Percentiles rank a stretch among this genome's conserved stretches.
Evolutionary conservation across 169 alveolate genomes (phyloP).

Genomic region (Miamiensis avidus): DNA sequence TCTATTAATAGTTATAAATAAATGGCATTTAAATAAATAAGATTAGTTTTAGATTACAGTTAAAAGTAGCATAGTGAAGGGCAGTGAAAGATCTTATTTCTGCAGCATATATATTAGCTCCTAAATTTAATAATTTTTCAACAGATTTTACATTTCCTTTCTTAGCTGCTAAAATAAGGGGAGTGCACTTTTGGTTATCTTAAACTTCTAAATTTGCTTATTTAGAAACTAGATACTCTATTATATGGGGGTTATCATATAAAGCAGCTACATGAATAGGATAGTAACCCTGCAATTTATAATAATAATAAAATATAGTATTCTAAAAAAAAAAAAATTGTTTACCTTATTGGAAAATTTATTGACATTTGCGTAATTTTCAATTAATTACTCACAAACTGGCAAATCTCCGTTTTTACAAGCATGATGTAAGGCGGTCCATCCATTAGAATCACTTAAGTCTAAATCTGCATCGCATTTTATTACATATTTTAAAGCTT

Average conservation of each 20-base stretch:
- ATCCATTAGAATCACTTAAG: slow-evolving; percentile 80
- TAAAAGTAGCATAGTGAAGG: slow-evolving; percentile 79
- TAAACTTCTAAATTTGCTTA: slow-evolving; percentile 58
- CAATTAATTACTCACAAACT: slow-evolving; percentile 48
- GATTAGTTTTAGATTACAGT: slow-evolving; percentile 40
- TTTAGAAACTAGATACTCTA: slow-evolving; percentile 53
- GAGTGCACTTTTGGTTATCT: slow-evolving; percentile 73
- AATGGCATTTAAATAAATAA: not conserved
- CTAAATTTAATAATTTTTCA: slow-evolving; percentile 50
- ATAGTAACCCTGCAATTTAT: slow-evolving; percentile 58
- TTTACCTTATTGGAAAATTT: slow-evolving; percentile 45
- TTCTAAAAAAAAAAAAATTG: not conserved
- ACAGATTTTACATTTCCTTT: slow-evolving; percentile 69
- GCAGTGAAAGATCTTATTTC: slow-evolving; percentile 78
- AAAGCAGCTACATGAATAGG: slow-evolving; percentile 82
- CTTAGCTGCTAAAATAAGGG: slow-evolving; percentile 78
- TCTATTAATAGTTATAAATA: not conserved
- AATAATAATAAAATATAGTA: slow-evolving; percentile 33
- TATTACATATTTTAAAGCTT: slow-evolving; percentile 62
- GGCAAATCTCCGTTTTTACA: slow-evolving; percentile 71
- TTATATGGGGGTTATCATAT: slow-evolving; percentile 57
- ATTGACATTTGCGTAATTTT: slow-evolving; percentile 61
- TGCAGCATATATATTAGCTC: slow-evolving; percentile 64
- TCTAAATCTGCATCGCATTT: slow-evolving; percentile 76
- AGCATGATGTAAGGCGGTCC: slow-evolving; percentile 88